Base-by-base conservation (phyloP, 495 filamentous ascomycete genomes). In the Venustampulla echinocandica region DNA sequence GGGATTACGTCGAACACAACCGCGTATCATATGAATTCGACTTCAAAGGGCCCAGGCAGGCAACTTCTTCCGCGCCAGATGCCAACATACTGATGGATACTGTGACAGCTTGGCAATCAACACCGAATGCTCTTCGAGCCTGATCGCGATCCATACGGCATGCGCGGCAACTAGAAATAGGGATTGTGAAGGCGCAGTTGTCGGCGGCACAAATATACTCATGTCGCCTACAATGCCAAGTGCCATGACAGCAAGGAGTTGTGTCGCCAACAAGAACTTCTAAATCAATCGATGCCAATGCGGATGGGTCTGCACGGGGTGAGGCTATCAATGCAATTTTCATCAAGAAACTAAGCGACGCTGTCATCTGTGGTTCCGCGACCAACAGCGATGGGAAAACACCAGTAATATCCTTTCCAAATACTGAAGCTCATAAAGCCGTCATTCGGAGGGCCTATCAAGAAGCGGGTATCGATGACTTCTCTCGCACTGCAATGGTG, bases 41-140 rank as follows among this genome's bases (percentile, higher is more conserved):
- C 30, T 50, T 65, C 1, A 48, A 46, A 28, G 63, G 62, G 1
- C 62, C 64, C 3, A 57, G 54, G 1, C 62, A 59, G 62, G 57
- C 20, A 48, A 54, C 24, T 23, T 11, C 10, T 3, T 27, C 14
- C n/a, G n/a, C n/a, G n/a, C n/a, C n/a, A n/a, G n/a, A n/a, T n/a
- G n/a, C n/a, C 27, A 30, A 30, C 7, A n/a, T n/a, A n/a, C 7
- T 30, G 27, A 30, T 30, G 27, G 7, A 30, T 30, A n/a, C 27
- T 5, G 2, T 33, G 18, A 15, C 15, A 70, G 84, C 48, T 82
- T 85, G 54, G 87, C 79, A 19, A 72, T 89, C 15, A 86, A 90
- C 54, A 93, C 88, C 3, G 87, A 83, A 24, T 93, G 88, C 59
- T 94, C 88, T 1, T 88, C 85, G 9, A 19, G 44, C 4, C 21